Evolutionary conservation across 2,329 filamentous ascomycete species (phyloP).

Genomic region (Hawksworthiomyces lignivorus): DNA sequence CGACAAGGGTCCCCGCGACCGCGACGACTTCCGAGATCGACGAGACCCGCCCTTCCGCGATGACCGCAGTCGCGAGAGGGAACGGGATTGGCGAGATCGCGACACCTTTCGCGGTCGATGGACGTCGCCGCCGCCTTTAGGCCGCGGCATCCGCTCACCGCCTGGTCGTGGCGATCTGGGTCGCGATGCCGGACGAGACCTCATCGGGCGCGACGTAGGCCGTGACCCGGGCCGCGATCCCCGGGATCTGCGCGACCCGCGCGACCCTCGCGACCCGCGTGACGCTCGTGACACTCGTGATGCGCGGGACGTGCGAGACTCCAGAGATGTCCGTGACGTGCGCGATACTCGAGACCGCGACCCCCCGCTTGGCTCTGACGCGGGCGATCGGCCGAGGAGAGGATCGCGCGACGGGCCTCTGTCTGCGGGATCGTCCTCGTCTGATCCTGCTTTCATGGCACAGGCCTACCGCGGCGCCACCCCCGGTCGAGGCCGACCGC

Average conservation of each 20-base stretch:
- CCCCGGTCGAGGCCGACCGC: constrained; percentile 43
- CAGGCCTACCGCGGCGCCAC: constrained; percentile 50
- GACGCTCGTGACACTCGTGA: constrained; percentile 62
- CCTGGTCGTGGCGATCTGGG: constrained; percentile 23
- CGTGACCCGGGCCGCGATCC: constrained; percentile 39
- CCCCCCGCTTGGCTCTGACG: constrained; percentile 55
- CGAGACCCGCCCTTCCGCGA: constrained; percentile 46
- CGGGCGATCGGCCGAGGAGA: constrained; percentile 53
- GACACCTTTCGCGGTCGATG: constrained; percentile 51
- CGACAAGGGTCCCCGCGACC: constrained; percentile 44
- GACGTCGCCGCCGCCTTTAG: constrained; percentile 51
- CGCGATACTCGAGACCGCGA: constrained; percentile 57
- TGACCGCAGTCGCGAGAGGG: constrained; percentile 47
- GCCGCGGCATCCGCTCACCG: constrained; percentile 47
- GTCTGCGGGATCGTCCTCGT: constrained; percentile 63
- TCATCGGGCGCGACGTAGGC: constrained; percentile 20
- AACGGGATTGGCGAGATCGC: constrained; percentile 44
- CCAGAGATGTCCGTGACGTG: constrained; percentile 19
- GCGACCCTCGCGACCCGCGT: constrained; percentile 27
- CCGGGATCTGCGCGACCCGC: constrained; percentile 26
- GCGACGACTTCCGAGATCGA: constrained; percentile 54
- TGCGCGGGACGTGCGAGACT: constrained; percentile 5
- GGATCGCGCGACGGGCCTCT: constrained; percentile 66
- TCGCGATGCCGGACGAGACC: too few species aligned
- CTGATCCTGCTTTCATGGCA: constrained; percentile 54